Percentiles rank a stretch among this genome's conserved stretches.
Evolutionary conservation across 1,284 basidiomycete species (phyloP).

Genomic region (Neolentinus lepideus): DNA sequence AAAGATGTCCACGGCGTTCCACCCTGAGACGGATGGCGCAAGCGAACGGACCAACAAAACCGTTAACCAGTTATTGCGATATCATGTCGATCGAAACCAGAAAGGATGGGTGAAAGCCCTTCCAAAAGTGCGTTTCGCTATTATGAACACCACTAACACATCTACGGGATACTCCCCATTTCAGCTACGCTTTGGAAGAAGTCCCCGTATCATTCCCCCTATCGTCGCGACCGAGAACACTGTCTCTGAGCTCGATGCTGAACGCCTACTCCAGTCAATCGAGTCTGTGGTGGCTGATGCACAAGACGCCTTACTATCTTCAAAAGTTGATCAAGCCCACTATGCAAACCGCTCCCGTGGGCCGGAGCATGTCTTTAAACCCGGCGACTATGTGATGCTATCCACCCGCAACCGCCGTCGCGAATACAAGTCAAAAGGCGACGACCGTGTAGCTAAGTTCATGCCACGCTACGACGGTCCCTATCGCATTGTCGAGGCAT

Average conservation of each 20-base stretch:
- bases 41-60: constrained; percentile 16
- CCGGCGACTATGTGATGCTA: not conserved
- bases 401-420: not conserved
- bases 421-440: not conserved
- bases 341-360: not conserved
- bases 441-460: not conserved
- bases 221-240: constrained; percentile 1
- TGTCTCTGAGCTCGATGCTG: not conserved
- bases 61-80: constrained; percentile 6
- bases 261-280: constrained; percentile 1
- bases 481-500: not conserved
- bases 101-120: constrained; percentile 32
- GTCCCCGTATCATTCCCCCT: constrained; percentile 23
- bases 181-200: constrained; percentile 25
- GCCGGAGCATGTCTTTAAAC: not conserved
- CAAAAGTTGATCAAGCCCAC: constrained; percentile 12
- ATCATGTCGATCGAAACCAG: constrained; percentile 20
- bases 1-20: constrained; percentile 33
- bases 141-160: constrained; percentile 21
- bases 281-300: constrained; percentile 11
- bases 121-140: constrained; percentile 21
- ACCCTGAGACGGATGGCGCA: constrained; percentile 28
- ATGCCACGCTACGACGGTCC: not conserved
- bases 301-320: constrained; percentile 10
- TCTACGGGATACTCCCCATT: constrained; percentile 28